Evolutionary conservation across 768 basidiomycete genomes (phyloP).

Genomic region (Botryobasidium botryosum): DNA sequence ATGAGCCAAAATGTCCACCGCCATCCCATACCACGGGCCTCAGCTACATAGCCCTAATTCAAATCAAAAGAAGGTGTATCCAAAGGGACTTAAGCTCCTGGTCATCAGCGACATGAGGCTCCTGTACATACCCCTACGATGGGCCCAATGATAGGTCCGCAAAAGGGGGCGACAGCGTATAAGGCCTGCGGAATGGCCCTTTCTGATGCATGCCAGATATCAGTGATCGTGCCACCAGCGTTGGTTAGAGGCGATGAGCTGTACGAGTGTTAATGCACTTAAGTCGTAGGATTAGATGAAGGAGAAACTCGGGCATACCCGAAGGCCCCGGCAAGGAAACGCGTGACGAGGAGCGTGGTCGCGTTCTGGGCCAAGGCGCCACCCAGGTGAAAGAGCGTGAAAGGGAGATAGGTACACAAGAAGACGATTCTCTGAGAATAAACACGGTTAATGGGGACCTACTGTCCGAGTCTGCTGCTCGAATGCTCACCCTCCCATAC

Average conservation of each 20-base stretch:
- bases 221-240: conserved; percentile 38
- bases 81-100: too few relatives aligned
- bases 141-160: conserved; percentile 38
- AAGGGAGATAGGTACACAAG: not conserved
- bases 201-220: conserved; percentile 42
- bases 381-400: conserved; percentile 5
- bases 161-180: conserved; percentile 39
- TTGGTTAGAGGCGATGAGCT: conserved; percentile 34
- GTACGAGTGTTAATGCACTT: too few relatives aligned
- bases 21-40: conserved; percentile 34
- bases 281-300: too few relatives aligned
- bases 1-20: conserved; percentile 47
- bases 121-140: conserved; percentile 41
- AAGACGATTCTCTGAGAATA: not conserved
- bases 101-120: not conserved
- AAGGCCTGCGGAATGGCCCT: conserved; percentile 41
- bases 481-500: too few relatives aligned
- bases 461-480: too few relatives aligned
- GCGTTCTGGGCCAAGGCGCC: conserved; percentile 13
- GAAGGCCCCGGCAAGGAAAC: conserved; percentile 39
- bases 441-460: too few relatives aligned
- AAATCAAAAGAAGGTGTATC: too few relatives aligned
- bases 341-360: conserved; percentile 13
- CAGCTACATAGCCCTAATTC: conserved; percentile 12
- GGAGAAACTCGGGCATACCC: too few relatives aligned